Percentiles rank a stretch among this genome's conserved stretches.
Conservation (phyloP, 306 rosid species). For the Styphnolobium japonicum region DNA sequence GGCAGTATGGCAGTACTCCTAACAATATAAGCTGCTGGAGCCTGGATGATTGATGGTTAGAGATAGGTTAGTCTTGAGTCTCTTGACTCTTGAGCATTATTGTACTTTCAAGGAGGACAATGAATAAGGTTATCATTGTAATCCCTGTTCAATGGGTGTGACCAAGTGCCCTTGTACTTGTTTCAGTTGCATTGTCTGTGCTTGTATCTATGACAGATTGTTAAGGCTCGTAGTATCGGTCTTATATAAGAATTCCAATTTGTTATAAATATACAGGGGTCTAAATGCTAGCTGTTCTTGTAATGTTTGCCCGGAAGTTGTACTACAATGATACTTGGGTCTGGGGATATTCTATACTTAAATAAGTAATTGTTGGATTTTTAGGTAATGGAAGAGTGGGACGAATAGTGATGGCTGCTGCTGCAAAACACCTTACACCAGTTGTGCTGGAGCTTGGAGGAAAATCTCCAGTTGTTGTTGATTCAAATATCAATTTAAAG, state of each 20-base stretch:
- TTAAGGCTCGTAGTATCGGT: background rate
- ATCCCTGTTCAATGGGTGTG: background rate
- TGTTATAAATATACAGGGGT: background rate
- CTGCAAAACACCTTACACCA: slow-evolving; percentile 97
- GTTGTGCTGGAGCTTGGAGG: slow-evolving; percentile 98
- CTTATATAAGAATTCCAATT: background rate
- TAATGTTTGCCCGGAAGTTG: background rate
- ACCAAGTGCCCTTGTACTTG: background rate
- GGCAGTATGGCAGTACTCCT: background rate
- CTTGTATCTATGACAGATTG: background rate
- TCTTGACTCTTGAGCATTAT: background rate
- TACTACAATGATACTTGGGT: background rate
- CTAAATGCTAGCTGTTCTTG: background rate
- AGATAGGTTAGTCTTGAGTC: background rate
- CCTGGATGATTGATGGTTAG: background rate
- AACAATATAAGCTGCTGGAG: background rate
- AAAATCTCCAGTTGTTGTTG: slow-evolving; percentile 87
- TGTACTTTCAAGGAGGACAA: background rate
- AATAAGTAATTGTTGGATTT: background rate
- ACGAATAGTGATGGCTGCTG: slow-evolving; percentile 93
- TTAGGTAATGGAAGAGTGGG: slow-evolving; percentile 81
- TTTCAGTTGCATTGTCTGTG: background rate
- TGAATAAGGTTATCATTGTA: background rate
- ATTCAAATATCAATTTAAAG: slow-evolving; percentile 63
- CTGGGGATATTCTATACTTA: background rate